phyloP scores from a whole-genome alignment of 257 asterid species.

The Cynanchum wilfordii region DNA sequence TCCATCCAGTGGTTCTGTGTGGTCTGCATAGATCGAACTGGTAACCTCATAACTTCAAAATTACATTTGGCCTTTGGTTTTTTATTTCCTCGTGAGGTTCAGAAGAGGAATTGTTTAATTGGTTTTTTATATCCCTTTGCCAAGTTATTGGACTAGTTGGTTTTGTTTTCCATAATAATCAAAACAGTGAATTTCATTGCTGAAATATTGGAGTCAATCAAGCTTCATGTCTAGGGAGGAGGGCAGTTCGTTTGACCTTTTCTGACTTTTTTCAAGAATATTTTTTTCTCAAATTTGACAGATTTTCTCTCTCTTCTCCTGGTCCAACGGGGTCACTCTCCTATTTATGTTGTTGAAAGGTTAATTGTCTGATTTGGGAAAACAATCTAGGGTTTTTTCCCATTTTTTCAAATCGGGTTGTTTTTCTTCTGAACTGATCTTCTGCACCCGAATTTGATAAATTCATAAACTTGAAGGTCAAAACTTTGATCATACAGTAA shows the following conservation, averaged over 20 bases:
- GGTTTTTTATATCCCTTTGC: background rate
- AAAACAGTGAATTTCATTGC: background rate
- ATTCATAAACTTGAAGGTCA: background rate
- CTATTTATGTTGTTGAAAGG: background rate
- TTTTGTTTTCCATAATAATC: background rate
- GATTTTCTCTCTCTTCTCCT: background rate
- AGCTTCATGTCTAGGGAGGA: background rate
- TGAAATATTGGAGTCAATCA: background rate
- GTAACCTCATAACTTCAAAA: conserved; percentile 26
- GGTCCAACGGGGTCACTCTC: background rate
- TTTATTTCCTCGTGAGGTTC: background rate
- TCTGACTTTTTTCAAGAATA: background rate
- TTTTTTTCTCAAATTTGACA: background rate
- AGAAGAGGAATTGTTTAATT: background rate
- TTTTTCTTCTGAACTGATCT: background rate
- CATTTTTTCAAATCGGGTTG: background rate
- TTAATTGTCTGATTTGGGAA: background rate
- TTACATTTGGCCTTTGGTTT: background rate
- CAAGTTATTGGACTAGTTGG: background rate
- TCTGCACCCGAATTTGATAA: background rate
- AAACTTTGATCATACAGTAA: background rate
- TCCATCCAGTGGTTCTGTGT: conserved; percentile 87
- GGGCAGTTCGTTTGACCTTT: background rate
- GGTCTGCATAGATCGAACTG: conserved; percentile 75
- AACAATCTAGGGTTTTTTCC: background rate